Conservation (phyloP, 176 grass and related monocot genomes). For the Aegilops tauschii region DNA sequence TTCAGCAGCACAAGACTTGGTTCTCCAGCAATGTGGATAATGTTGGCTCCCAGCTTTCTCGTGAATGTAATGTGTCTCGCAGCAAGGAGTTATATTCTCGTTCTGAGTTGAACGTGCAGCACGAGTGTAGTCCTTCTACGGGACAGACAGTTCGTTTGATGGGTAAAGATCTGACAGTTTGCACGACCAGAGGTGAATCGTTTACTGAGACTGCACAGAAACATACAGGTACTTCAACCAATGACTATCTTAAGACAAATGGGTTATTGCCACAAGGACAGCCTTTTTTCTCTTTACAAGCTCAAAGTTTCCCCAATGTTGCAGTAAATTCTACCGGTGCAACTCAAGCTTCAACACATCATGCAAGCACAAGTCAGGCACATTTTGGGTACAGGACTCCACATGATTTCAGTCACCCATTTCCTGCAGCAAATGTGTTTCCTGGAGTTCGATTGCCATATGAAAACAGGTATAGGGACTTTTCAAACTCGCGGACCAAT, state of each 20-base stretch:
- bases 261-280: conserved; percentile 44
- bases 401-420: conserved; percentile 12
- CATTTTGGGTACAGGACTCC: neutral
- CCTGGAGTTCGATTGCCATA: conserved; percentile 25
- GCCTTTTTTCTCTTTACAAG: conserved; percentile 41
- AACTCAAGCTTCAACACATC: conserved; percentile 18
- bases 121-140: conserved; percentile 16
- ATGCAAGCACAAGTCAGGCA: conserved; percentile 17
- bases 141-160: conserved; percentile 61
- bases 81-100: neutral
- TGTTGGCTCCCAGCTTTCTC: neutral
- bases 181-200: conserved; percentile 11
- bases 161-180: conserved; percentile 59
- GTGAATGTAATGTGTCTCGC: conserved; percentile 19
- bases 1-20: conserved; percentile 28
- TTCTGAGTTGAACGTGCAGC: conserved; percentile 31
- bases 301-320: conserved; percentile 23
- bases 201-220: conserved; percentile 19
- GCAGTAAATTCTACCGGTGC: conserved; percentile 19
- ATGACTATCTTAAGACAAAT: conserved; percentile 15
- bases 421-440: conserved; percentile 18
- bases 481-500: neutral
- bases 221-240: conserved; percentile 4
- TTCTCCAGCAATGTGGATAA: conserved; percentile 30
- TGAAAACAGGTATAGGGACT: conserved; percentile 14